phyloP scores from a whole-genome alignment of 106 monocot species.

The Allium sativum region DNA sequence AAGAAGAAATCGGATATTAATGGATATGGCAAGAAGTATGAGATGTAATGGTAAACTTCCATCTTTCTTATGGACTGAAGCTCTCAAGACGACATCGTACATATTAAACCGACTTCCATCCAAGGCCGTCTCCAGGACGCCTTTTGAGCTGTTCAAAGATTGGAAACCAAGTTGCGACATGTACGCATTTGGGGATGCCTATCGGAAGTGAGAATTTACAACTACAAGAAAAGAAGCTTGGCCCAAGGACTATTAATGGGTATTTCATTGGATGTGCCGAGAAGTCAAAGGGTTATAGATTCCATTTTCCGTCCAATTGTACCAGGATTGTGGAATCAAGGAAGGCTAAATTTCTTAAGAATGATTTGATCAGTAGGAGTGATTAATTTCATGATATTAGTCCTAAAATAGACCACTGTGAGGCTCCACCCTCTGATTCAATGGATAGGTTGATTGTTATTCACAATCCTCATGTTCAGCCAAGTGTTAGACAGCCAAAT shows the following conservation, averaged over 20 bases:
- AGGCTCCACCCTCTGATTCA: no score
- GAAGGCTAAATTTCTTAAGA: constrained; percentile 1
- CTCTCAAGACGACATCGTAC: constrained; percentile 1
- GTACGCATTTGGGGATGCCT: background rate
- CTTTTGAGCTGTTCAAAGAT: background rate
- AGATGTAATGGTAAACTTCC: background rate
- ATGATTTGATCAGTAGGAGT: background rate
- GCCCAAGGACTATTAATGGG: background rate
- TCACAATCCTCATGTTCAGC: no score
- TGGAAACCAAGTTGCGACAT: background rate
- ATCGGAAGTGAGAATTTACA: background rate
- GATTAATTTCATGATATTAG: no score
- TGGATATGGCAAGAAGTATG: constrained; percentile 2
- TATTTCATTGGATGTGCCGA: background rate
- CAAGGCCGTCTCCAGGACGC: background rate
- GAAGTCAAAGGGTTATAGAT: background rate
- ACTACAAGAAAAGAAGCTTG: background rate
- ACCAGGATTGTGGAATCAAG: no score
- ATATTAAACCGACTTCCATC: background rate
- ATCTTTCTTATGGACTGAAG: background rate
- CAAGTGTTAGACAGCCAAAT: no score
- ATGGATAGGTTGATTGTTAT: no score
- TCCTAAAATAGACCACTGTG: no score
- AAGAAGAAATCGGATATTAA: background rate
- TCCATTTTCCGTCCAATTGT: background rate